Evolutionary conservation across 202 grass and related monocot species (phyloP).

Genomic region (Zizania palustris): DNA sequence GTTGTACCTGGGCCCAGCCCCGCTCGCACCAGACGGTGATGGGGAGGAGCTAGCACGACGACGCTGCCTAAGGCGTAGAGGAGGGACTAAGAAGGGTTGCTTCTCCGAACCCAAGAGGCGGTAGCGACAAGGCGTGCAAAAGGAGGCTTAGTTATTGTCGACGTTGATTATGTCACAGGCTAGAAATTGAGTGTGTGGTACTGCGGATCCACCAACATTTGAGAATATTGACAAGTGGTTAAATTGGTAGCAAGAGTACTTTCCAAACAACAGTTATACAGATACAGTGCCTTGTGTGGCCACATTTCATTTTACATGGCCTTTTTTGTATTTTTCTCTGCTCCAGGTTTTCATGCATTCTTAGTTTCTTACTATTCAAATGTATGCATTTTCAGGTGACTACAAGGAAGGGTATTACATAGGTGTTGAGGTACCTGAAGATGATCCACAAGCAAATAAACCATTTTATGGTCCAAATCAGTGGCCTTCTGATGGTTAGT

Average conservation of each 20-base stretch:
- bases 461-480: constrained; percentile 98
- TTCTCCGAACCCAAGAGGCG: too few species aligned
- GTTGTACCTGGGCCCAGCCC: too few species aligned
- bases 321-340: neutral
- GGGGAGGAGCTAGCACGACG: too few species aligned
- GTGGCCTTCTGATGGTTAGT: constrained; percentile 72
- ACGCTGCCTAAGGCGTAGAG: too few species aligned
- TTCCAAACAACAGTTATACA: neutral
- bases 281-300: too few species aligned
- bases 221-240: constrained; percentile 6
- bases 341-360: neutral
- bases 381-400: constrained; percentile 60
- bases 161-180: too few species aligned
- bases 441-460: constrained; percentile 70
- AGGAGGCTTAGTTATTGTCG: too few species aligned
- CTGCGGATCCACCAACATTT: too few species aligned
- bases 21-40: too few species aligned
- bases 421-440: constrained; percentile 78
- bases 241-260: neutral
- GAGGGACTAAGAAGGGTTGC: too few species aligned
- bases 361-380: constrained; percentile 7
- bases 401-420: constrained; percentile 98
- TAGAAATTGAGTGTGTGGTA: too few species aligned
- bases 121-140: too few species aligned
- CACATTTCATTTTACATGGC: neutral